A percentile compares a stretch with the other conserved stretches of the same genome.
Conservation (phyloP, 768 basidiomycete species). For the Antrodiella citrinella region DNA sequence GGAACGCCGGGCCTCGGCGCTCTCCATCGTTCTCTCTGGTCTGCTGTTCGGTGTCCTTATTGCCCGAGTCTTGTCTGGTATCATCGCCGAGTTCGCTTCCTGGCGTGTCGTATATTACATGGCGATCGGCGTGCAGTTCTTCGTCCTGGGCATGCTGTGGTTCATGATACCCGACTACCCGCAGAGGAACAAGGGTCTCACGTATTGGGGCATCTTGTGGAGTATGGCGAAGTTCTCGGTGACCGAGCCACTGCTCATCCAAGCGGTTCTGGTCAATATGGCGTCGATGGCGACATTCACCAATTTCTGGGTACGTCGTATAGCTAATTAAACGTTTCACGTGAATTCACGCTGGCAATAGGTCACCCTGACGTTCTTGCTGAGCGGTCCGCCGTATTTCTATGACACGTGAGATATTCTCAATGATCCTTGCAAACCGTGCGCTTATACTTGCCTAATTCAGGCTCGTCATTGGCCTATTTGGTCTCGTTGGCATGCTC, state of each 20-base stretch:
- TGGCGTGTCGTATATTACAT: conserved; percentile 78
- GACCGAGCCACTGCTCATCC: conserved; percentile 74
- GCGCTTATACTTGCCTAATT: neutral
- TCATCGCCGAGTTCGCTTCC: conserved; percentile 62
- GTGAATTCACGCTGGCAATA: neutral
- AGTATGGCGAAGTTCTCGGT: conserved; percentile 72
- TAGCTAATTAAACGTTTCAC: neutral
- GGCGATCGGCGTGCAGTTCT: conserved; percentile 60
- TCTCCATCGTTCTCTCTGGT: conserved; percentile 62
- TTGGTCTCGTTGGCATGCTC: conserved; percentile 42
- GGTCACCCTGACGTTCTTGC: conserved; percentile 66
- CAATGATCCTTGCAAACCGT: neutral
- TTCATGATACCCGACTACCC: conserved; percentile 77
- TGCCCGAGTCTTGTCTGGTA: conserved; percentile 67
- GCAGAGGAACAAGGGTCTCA: conserved; percentile 55
- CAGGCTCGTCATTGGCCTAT: conserved; percentile 38
- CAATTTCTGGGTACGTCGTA: conserved; percentile 28
- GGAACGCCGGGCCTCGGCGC: conserved; percentile 60
- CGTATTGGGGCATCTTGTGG: conserved; percentile 60
- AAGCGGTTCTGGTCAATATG: conserved; percentile 54
- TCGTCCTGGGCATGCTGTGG: conserved; percentile 53
- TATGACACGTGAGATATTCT: conserved; percentile 51
- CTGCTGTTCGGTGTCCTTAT: conserved; percentile 67
- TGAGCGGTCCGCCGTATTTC: conserved; percentile 67
- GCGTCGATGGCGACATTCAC: conserved; percentile 49